Conservation (phyloP, 192 early-diverging fungal species). For the Pilaira anomala region DNA sequence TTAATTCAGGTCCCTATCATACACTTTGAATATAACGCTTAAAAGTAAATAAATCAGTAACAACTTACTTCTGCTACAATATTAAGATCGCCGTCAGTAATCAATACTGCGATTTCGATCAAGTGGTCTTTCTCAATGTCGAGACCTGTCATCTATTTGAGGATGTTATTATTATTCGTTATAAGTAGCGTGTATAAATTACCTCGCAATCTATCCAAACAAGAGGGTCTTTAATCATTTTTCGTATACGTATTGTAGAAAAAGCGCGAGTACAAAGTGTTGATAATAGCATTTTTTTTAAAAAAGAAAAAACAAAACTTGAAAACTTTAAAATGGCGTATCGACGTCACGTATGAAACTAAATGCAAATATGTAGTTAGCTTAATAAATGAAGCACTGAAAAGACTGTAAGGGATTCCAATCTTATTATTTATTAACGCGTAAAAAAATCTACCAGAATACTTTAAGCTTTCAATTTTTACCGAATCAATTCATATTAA, state of each 20-base stretch:
- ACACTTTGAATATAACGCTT: not conserved
- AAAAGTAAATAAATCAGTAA: not conserved
- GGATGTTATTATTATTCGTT: not conserved
- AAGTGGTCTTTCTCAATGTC: conserved; percentile 69
- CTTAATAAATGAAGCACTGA: too few relatives aligned
- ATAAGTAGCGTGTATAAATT: not conserved
- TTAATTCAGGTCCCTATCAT: conserved; percentile 59
- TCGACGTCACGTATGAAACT: conserved; percentile 9
- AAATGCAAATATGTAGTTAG: too few relatives aligned
- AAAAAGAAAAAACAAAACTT: not conserved
- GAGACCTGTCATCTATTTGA: conserved; percentile 72
- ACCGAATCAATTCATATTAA: too few relatives aligned
- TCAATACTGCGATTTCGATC: conserved; percentile 86
- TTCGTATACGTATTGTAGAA: conserved; percentile 12
- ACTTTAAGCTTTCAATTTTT: too few relatives aligned
- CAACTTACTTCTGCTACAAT: conserved; percentile 64
- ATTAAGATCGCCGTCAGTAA: conserved; percentile 88
- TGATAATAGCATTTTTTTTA: not conserved
- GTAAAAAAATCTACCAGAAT: too few relatives aligned
- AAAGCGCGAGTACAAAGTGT: conserved; percentile 1
- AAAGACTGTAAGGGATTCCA: too few relatives aligned
- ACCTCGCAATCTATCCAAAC: conserved; percentile 87
- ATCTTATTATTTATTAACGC: too few relatives aligned
- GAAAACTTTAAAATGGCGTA: not conserved
- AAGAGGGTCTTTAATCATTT: conserved; percentile 51